Evolutionary conservation across 2,329 filamentous ascomycete genomes (phyloP), one percentile per base, ranked within the genome.

Genomic region (Monosporascus cannonballus): DNA sequence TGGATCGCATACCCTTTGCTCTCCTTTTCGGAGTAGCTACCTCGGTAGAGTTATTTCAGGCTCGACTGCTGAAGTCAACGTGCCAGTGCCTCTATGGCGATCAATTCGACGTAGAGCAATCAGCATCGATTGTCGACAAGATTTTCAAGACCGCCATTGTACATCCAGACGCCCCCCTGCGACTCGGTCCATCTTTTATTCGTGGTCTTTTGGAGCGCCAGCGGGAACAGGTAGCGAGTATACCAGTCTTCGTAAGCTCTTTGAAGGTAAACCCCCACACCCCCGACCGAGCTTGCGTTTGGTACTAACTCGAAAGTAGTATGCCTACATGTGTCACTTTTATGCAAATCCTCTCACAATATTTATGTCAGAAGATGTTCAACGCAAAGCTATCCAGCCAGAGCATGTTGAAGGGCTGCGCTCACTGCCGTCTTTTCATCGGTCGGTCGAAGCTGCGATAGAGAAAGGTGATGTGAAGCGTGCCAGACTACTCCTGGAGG

Each of bases 301-400:
- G 54, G 51, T 44, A 49, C 61, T 64, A 55, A 73, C 55, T 49
- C 51, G 20, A 14, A 42, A 48, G 24, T 6, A 90, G 80, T 94
- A 93, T 69, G 83, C 86, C 1, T 90, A 91, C 64, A 92, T 95
- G 89, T 89, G 86, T 53, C 87, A 91, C 66, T 93, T 89, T 64
- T 93, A 90, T 61, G 87, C 86, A 39, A 93, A 91, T 60, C 82
- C 86, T 1, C 73, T 91, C 3, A 89, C 84, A 55, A 67, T 90
- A 4, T 76, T 93, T 36, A 68, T 84, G 9, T 71, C 71, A 2
- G 59, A 61, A 22, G 63, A 65, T n/a, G 57, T 62, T 45, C 58
- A 67, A 6, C 53, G 63, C 17, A 57, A 65, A 15, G 51, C 73
- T 1, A 57, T 89, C 1, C 76, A 86, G 49, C 61, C 71, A 1